phyloP scores from a whole-genome alignment of 129 eudicot genomes.

The Chrysanthemum makinoi region DNA sequence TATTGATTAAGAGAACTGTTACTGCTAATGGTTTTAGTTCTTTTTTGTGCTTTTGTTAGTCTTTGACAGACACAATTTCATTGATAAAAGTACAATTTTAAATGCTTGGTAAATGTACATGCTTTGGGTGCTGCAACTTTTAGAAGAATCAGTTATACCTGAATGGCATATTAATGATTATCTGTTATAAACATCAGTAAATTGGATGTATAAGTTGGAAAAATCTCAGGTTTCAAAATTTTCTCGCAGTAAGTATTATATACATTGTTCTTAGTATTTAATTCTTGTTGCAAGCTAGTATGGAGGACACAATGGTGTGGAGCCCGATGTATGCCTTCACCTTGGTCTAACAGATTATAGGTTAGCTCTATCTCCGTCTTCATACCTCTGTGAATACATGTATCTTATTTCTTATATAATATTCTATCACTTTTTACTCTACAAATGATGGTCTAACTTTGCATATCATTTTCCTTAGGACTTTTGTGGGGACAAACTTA shows the following conservation, averaged over 20 bases:
- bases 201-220: constrained; percentile 6
- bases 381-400: too few relatives aligned
- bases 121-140: constrained; percentile 13
- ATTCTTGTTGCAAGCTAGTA: constrained; percentile 51
- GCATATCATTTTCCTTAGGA: constrained; percentile 48
- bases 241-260: neutral
- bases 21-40: too few relatives aligned
- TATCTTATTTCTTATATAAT: neutral
- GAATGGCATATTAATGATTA: constrained; percentile 1
- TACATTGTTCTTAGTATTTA: constrained; percentile 16
- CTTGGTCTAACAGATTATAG: constrained; percentile 98
- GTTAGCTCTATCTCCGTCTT: constrained; percentile 35
- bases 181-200: neutral
- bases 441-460: constrained; percentile 8
- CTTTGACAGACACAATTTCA: neutral
- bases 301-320: constrained; percentile 50
- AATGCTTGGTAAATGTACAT: constrained; percentile 3
- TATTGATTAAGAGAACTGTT: too few relatives aligned
- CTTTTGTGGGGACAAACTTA: constrained; percentile 93
- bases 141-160: neutral
- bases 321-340: constrained; percentile 53
- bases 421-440: neutral
- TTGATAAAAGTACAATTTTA: neutral
- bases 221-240: constrained; percentile 1
- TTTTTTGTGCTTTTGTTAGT: too few relatives aligned